phyloP scores from a whole-genome alignment of 2,329 filamentous ascomycete genomes.

The Calonectria hawksworthii region DNA sequence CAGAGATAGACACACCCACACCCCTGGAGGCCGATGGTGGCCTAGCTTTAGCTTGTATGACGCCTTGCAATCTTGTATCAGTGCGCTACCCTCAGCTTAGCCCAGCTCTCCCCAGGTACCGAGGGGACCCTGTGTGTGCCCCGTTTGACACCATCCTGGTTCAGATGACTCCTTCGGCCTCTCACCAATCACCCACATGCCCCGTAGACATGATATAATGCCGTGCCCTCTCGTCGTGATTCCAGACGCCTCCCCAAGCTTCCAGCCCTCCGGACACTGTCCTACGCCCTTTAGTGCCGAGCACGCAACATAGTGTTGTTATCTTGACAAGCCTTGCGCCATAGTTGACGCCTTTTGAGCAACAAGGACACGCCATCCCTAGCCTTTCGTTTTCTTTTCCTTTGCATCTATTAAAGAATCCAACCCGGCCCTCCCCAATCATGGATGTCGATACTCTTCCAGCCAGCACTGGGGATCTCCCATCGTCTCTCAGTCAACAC shows the following conservation, averaged over 20 bases:
- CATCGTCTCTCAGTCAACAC: slow-evolving; percentile 32
- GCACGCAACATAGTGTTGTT: slow-evolving; percentile 40
- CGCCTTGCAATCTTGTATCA: slow-evolving; percentile 8
- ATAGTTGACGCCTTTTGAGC: slow-evolving; percentile 39
- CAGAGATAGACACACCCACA: slow-evolving; percentile 2
- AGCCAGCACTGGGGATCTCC: slow-evolving; percentile 40
- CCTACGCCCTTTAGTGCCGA: slow-evolving; percentile 36
- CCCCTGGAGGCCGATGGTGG: slow-evolving; percentile 15
- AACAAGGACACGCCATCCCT: slow-evolving; percentile 27
- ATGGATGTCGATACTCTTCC: slow-evolving; percentile 38
- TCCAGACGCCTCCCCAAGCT: slow-evolving; percentile 41
- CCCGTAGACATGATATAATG: slow-evolving; percentile 39
- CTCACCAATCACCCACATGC: slow-evolving; percentile 34
- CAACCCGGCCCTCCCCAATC: slow-evolving; percentile 5
- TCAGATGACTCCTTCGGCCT: slow-evolving; percentile 44
- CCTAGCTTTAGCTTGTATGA: slow-evolving; percentile 9
- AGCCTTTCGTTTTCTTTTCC: neutral
- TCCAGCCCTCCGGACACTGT: slow-evolving; percentile 21
- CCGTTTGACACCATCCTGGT: slow-evolving; percentile 36
- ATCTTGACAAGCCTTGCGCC: slow-evolving; percentile 34
- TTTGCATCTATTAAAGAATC: slow-evolving; percentile 12
- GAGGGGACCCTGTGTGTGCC: neutral
- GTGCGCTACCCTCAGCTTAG: slow-evolving; percentile 11
- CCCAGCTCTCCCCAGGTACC: slow-evolving; percentile 10
- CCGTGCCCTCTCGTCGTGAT: slow-evolving; percentile 30